Conservation (phyloP, 176 grass and related monocot species). For the Eragrostis curvula region DNA sequence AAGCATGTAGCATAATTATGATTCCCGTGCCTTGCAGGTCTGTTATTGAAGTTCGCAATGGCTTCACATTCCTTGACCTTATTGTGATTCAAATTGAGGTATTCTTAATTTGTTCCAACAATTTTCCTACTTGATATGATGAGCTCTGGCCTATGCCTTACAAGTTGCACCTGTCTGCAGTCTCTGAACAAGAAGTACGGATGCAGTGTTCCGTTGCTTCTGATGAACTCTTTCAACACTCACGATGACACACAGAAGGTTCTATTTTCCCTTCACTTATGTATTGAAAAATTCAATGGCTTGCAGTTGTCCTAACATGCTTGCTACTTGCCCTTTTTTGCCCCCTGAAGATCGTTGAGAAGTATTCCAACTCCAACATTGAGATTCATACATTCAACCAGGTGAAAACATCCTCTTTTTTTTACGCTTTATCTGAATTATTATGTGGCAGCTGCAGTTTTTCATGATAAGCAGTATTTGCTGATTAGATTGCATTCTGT, state of each 20-base stretch:
- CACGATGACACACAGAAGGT: constrained; percentile 97
- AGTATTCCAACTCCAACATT: constrained; percentile 89
- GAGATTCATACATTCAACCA: constrained; percentile 99
- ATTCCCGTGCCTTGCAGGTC: constrained; percentile 55
- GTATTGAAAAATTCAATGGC: not conserved
- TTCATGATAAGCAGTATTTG: constrained; percentile 4
- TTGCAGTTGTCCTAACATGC: constrained; percentile 22
- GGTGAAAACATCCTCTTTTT: constrained; percentile 39
- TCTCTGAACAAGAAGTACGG: constrained; percentile 99
- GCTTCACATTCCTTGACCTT: constrained; percentile 97
- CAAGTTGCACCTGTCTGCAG: constrained; percentile 54
- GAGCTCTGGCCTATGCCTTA: constrained; percentile 23
- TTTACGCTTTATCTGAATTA: constrained; percentile 1
- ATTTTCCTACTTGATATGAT: constrained; percentile 27
- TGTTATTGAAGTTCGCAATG: constrained; percentile 98
- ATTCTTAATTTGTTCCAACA: constrained; percentile 25
- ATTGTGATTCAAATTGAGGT: constrained; percentile 99
- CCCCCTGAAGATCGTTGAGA: constrained; percentile 87
- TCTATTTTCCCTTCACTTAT: not conserved
- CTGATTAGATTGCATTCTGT: constrained; percentile 29
- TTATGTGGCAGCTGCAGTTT: constrained; percentile 20
- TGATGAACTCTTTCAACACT: constrained; percentile 99
- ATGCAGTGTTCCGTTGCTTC: constrained; percentile 88
- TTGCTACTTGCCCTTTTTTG: constrained; percentile 20
- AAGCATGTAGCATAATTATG: constrained; percentile 15